Evolutionary conservation across 805 yeast species (phyloP), one percentile per base, ranked within the genome.

Genomic region (Metschnikowia lunata): DNA sequence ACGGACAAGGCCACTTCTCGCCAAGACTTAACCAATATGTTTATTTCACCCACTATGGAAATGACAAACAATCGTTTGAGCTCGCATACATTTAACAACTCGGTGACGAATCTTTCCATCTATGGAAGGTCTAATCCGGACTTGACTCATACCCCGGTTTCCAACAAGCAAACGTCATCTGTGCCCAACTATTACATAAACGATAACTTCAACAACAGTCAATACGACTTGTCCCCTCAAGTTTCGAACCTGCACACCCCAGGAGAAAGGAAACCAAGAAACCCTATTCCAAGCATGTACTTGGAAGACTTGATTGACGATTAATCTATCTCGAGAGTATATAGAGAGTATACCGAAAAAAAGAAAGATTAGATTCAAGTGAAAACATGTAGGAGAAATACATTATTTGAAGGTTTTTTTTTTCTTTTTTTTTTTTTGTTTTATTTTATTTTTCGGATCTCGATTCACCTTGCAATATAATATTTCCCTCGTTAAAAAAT

Each of bases 41-140:
- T 83, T 62, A 78, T 85, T 42, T 85, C 93, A 3, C 95, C 95
- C 30, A 87, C 95, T 1, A 82, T 82, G 13, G 88, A 85, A 55
- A 76, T 82, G 77, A 69, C 70, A 44, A 75, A 74, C 53, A 70
- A 65, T 53, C 62, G 69, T 35, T 60, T 56, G 29, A 56, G 58
- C 37, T 59, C 70, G 5, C 46, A 57, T 36, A 58, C 55, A 37
- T 42, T 42, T 37, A 51, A 42, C 14, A 62, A 59, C 12, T 59
- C 64, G 8, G 40, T 49, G 5, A 36, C 55, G 13, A 53, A 49
- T 38, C 43, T 58, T 23, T 56, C 59, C 3, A 23, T 47, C 28
- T 40, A 15, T n/a, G 40, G 45, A 29, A 34, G 60, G 7, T 57
- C 64, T 7, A 47, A 50, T 4, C 35, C 55, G 12, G 52, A 49